Percentiles rank a stretch among this genome's conserved stretches.
Conservation (phyloP, 257 asterid species). For the Solanum lycopersicoides region DNA sequence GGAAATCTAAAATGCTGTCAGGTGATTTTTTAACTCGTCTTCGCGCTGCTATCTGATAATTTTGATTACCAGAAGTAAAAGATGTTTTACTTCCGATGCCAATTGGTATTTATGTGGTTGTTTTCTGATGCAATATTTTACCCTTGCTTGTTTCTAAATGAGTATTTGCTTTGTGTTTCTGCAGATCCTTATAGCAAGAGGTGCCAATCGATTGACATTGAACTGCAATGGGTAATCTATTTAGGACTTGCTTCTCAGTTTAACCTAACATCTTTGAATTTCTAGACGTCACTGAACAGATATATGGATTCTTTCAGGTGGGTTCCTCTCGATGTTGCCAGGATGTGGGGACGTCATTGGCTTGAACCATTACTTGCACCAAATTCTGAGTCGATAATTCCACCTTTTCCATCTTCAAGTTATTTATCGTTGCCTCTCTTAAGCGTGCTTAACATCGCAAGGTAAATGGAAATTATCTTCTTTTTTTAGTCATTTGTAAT, state of each 20-base stretch:
- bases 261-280: not conserved
- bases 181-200: slow-evolving; percentile 87
- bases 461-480: slow-evolving; percentile 28
- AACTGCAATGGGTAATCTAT: slow-evolving; percentile 86
- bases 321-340: slow-evolving; percentile 93
- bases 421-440: slow-evolving; percentile 81
- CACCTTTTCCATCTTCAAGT: slow-evolving; percentile 67
- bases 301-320: slow-evolving; percentile 50
- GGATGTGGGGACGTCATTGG: slow-evolving; percentile 99
- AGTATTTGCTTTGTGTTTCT: slow-evolving; percentile 1
- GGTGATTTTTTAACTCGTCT: slow-evolving; percentile 27
- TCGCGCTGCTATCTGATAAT: not conserved
- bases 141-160: not conserved
- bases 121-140: not conserved
- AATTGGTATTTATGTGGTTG: not conserved
- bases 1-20: slow-evolving; percentile 96
- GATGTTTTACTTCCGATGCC: not conserved
- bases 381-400: slow-evolving; percentile 53
- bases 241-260: not conserved
- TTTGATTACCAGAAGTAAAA: not conserved
- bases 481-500: not conserved
- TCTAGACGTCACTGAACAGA: not conserved
- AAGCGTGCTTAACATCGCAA: slow-evolving; percentile 88
- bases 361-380: slow-evolving; percentile 78
- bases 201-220: slow-evolving; percentile 80